Conservation (phyloP, 1,284 basidiomycete species). For the Cryptococcus sp. region DNA sequence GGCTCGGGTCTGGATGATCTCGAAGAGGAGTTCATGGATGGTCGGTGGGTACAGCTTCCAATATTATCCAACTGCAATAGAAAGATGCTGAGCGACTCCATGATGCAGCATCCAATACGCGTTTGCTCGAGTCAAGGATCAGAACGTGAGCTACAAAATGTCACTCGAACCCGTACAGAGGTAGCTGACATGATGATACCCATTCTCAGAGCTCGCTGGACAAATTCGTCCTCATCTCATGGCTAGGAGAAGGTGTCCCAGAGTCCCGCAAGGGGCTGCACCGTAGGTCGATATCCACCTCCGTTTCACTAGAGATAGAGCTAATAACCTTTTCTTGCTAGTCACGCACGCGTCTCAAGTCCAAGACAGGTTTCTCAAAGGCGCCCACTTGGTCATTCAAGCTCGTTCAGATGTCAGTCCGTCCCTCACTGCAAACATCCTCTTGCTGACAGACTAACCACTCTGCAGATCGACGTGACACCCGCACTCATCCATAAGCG, state of each 20-base stretch:
- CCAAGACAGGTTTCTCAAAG: slow-evolving; percentile 71
- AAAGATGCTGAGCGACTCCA: slow-evolving; percentile 3
- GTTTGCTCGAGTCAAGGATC: slow-evolving; percentile 83
- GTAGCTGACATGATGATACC: slow-evolving; percentile 2
- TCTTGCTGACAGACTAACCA: not conserved
- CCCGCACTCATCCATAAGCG: slow-evolving; percentile 79
- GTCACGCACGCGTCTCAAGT: slow-evolving; percentile 81
- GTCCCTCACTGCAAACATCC: not conserved
- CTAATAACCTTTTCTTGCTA: slow-evolving; percentile 19
- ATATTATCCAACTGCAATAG: not conserved
- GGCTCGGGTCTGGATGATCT: slow-evolving; percentile 88
- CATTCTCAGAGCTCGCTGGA: slow-evolving; percentile 70
- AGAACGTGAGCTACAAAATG: slow-evolving; percentile 63
- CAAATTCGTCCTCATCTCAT: slow-evolving; percentile 88
- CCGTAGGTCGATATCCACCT: slow-evolving; percentile 52
- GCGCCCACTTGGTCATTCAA: slow-evolving; percentile 85
- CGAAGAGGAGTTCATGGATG: slow-evolving; percentile 92
- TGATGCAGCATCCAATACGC: slow-evolving; percentile 83
- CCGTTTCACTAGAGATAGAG: not conserved
- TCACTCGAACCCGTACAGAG: not conserved
- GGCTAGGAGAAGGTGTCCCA: slow-evolving; percentile 96
- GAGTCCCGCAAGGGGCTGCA: slow-evolving; percentile 90
- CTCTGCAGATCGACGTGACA: slow-evolving; percentile 70
- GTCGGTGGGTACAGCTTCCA: slow-evolving; percentile 61
- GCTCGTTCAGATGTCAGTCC: slow-evolving; percentile 80